phyloP scores from a whole-genome alignment of 331 rosid genomes.

The Malus hybrid region DNA sequence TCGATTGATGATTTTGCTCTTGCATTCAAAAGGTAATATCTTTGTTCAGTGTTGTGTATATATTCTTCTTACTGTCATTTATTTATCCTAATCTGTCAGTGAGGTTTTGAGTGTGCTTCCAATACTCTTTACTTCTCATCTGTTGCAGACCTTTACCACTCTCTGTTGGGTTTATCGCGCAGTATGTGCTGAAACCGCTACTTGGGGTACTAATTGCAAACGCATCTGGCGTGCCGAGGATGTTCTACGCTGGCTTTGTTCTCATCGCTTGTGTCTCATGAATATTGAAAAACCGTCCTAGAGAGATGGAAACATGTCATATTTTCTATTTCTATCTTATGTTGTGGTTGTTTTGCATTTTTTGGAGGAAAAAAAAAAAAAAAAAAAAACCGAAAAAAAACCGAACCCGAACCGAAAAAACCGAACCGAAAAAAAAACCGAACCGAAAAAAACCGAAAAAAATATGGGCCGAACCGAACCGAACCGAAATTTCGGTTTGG shows the following conservation, averaged over 20 bases:
- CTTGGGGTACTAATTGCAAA: constrained; percentile 74
- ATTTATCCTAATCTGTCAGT: not conserved
- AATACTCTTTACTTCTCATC: constrained; percentile 25
- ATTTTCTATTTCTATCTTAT: no score
- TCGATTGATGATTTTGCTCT: constrained; percentile 86
- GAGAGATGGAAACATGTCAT: no score
- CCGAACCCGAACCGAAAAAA: no score
- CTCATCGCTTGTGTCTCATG: constrained; percentile 63
- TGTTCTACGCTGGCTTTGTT: constrained; percentile 84
- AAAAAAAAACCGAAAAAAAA: no score
- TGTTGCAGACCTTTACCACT: constrained; percentile 86
- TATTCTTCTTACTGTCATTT: constrained; percentile 10
- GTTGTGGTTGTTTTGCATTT: no score
- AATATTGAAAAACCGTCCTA: no score
- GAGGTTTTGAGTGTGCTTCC: constrained; percentile 22
- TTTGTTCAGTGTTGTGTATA: not conserved
- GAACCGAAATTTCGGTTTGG: no score
- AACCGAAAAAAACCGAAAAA: no score
- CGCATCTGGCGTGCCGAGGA: constrained; percentile 57
- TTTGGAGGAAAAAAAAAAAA: no score
- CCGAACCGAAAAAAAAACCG: no score
- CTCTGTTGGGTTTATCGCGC: constrained; percentile 71
- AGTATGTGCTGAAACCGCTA: constrained; percentile 74
- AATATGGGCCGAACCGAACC: no score
- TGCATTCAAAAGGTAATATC: constrained; percentile 63